phyloP scores from a whole-genome alignment of 2,329 filamentous ascomycete species.

The Botrytis aclada region DNA sequence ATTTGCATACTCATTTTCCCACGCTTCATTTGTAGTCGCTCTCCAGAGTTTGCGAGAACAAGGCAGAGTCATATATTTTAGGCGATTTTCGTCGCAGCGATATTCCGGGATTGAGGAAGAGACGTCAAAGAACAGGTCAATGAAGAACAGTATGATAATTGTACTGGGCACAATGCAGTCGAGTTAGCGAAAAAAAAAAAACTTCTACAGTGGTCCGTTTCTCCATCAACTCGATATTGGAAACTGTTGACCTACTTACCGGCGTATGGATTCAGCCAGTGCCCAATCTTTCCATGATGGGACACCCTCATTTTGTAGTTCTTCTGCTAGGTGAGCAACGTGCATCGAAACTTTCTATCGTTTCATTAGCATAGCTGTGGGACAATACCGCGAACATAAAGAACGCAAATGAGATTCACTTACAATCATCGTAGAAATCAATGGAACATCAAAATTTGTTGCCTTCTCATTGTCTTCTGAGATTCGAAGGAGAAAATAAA shows the following conservation, averaged over 20 bases:
- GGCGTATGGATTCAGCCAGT: slow-evolving; percentile 22
- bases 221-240: fast-evolving
- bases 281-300: slow-evolving; percentile 24
- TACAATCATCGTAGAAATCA: slow-evolving; percentile 26
- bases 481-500: slow-evolving; percentile 26
- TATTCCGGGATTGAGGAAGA: background rate
- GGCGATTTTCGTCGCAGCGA: slow-evolving; percentile 18
- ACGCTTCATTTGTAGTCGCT: slow-evolving; percentile 19
- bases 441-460: slow-evolving; percentile 23
- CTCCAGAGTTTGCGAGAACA: slow-evolving; percentile 23
- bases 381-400: background rate
- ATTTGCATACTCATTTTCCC: slow-evolving; percentile 20
- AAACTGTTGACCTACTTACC: slow-evolving; percentile 16
- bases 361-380: background rate
- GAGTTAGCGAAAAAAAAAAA: background rate
- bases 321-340: background rate
- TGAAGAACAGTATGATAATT: slow-evolving; percentile 22
- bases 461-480: slow-evolving; percentile 24
- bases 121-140: slow-evolving; percentile 23
- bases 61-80: slow-evolving; percentile 20
- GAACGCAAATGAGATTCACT: background rate
- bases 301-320: background rate
- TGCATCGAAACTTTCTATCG: slow-evolving; percentile 4
- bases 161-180: slow-evolving; percentile 11
- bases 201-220: background rate